Conservation (phyloP, 768 basidiomycete species). For the Lactifluus hygrophoroides region DNA sequence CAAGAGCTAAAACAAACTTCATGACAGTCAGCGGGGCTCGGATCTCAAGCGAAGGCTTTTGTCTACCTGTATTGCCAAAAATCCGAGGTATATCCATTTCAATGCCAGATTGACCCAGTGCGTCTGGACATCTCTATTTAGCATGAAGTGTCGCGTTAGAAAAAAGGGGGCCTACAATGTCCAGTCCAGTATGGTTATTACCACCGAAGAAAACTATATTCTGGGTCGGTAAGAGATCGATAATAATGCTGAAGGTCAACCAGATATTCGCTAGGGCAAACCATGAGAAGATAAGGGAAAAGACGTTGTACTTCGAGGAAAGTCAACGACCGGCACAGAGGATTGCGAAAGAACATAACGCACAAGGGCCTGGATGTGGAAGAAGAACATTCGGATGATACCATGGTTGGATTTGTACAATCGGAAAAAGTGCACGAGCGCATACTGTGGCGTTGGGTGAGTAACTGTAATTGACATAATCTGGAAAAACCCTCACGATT, state of each 20-base stretch:
- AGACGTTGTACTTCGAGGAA: slow-evolving; percentile 65
- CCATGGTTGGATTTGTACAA: slow-evolving; percentile 84
- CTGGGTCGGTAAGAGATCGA: slow-evolving; percentile 64
- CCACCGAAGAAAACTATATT: slow-evolving; percentile 64
- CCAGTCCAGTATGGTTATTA: slow-evolving; percentile 23
- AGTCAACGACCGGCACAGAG: background rate
- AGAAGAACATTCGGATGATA: slow-evolving; percentile 90
- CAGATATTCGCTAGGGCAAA: slow-evolving; percentile 89
- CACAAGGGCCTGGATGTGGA: slow-evolving; percentile 88
- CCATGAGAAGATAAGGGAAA: slow-evolving; percentile 84
- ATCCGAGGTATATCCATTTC: slow-evolving; percentile 82
- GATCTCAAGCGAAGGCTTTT: background rate
- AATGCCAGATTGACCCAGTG: slow-evolving; percentile 79
- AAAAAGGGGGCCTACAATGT: slow-evolving; percentile 42
- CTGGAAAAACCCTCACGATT: slow-evolving; percentile 45
- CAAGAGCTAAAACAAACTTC: slow-evolving; percentile 62
- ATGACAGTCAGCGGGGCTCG: background rate
- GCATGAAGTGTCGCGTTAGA: background rate
- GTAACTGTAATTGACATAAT: background rate
- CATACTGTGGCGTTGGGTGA: slow-evolving; percentile 46
- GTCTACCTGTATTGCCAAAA: slow-evolving; percentile 67
- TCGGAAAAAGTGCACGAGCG: slow-evolving; percentile 86
- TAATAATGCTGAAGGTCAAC: slow-evolving; percentile 94
- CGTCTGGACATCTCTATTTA: slow-evolving; percentile 41
- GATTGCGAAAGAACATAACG: slow-evolving; percentile 24